Conservation (phyloP, 108 stramenopile species). For the Pseudonitzschia multistriata region DNA sequence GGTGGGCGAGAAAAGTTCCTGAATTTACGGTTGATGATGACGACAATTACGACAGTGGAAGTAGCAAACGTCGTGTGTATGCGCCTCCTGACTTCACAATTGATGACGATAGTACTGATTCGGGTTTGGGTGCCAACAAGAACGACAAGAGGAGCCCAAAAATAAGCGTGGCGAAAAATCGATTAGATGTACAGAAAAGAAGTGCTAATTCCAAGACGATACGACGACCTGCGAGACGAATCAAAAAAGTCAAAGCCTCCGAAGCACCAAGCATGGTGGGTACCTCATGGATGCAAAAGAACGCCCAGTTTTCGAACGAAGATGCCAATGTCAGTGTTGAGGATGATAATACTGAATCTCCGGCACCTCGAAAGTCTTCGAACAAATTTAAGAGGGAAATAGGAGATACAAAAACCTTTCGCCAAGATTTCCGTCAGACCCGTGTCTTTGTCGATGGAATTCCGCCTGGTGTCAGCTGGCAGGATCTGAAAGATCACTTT, state of each 20-base stretch:
- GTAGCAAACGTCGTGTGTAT: not conserved
- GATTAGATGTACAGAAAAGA: not conserved
- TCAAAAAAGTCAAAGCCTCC: not conserved
- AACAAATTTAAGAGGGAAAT: conserved; percentile 8
- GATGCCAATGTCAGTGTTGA: not conserved
- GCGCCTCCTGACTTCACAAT: not conserved
- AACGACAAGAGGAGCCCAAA: not conserved
- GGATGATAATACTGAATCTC: not conserved
- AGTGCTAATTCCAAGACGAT: not conserved
- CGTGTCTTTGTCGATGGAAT: conserved; percentile 82
- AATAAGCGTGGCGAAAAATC: not conserved
- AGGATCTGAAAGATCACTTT: conserved; percentile 88
- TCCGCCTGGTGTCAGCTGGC: conserved; percentile 64
- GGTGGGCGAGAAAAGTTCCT: not conserved
- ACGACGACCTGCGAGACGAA: conserved; percentile 10
- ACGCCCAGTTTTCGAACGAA: conserved; percentile 23
- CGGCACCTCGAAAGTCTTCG: not conserved
- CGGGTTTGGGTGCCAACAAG: not conserved
- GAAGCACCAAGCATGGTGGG: conserved; percentile 21
- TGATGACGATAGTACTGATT: not conserved
- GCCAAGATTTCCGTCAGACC: conserved; percentile 63
- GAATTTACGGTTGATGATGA: conserved; percentile 30
- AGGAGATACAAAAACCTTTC: conserved; percentile 27
- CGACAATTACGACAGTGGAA: conserved; percentile 11
- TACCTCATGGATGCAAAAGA: conserved; percentile 40